These are phyloP conservation scores for Nothomitra cinnamomea DNA, from an alignment of 2,329 filamentous ascomycete genomes.

Conservation along the genomic window DNA sequence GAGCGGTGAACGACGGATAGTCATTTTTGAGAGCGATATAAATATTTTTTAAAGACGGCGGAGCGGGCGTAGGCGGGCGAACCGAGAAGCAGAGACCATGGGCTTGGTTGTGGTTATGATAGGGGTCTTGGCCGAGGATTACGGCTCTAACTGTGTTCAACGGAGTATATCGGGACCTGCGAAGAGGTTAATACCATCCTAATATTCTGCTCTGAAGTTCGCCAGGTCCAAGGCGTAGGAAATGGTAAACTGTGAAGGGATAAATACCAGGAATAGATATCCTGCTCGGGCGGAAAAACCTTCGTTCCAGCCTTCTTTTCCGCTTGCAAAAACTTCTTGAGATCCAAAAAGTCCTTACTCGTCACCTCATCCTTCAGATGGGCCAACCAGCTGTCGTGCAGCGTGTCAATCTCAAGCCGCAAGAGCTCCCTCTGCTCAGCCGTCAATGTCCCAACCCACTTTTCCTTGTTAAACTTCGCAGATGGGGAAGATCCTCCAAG, in stretches of 20 bases:
- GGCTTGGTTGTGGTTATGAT: constrained; percentile 89
- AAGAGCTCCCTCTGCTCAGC: constrained; percentile 70
- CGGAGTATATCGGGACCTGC: constrained; percentile 83
- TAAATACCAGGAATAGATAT: constrained; percentile 81
- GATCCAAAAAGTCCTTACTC: constrained; percentile 60
- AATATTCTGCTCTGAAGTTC: not conserved
- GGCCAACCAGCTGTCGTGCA: constrained; percentile 82
- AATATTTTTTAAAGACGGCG: constrained; percentile 85
- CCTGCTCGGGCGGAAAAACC: constrained; percentile 72
- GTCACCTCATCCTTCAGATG: constrained; percentile 75
- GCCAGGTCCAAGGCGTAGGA: not conserved
- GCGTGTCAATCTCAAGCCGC: constrained; percentile 76
- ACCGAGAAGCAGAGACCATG: constrained; percentile 95
- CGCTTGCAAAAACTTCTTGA: constrained; percentile 73
- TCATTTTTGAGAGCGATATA: constrained; percentile 77
- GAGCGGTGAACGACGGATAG: constrained; percentile 62
- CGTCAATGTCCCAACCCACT: constrained; percentile 69
- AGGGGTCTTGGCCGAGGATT: constrained; percentile 90
- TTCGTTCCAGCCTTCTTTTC: constrained; percentile 60
- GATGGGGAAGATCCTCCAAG: constrained; percentile 13
- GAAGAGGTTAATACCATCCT: not conserved
- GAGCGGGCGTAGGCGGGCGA: constrained; percentile 70
- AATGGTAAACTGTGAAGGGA: not conserved
- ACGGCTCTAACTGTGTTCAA: constrained; percentile 80
- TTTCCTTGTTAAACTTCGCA: constrained; percentile 66